phyloP scores from a whole-genome alignment of 495 filamentous ascomycete species.

The Staphylotrichum longicolle region DNA sequence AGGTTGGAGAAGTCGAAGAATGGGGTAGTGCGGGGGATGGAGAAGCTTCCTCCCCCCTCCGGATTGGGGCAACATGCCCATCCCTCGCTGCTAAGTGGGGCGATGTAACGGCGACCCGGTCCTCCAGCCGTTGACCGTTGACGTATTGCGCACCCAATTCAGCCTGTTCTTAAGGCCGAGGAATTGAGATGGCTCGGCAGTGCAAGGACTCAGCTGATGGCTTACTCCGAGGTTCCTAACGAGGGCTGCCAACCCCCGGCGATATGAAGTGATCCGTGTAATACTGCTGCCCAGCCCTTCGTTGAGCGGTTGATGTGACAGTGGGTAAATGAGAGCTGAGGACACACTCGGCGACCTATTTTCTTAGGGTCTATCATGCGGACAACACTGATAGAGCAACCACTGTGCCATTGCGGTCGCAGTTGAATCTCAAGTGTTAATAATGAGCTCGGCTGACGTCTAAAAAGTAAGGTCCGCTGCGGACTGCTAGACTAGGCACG shows the following conservation, averaged over 20 bases:
- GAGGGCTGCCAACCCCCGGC: not conserved
- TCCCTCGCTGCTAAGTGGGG: not conserved
- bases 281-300: too few species aligned
- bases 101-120: slow-evolving; percentile 1
- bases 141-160: not conserved
- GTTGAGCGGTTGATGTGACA: too few species aligned
- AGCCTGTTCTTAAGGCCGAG: slow-evolving; percentile 3
- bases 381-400: too few species aligned
- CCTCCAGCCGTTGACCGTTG: slow-evolving; percentile 4
- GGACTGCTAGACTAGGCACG: too few species aligned
- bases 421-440: too few species aligned
- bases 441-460: too few species aligned
- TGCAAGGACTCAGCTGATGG: not conserved
- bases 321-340: not conserved
- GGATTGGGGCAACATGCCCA: not conserved
- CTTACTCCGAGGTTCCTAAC: not conserved
- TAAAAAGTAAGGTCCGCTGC: too few species aligned
- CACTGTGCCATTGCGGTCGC: too few species aligned
- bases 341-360: too few species aligned
- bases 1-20: slow-evolving; percentile 7
- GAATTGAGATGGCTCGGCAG: not conserved
- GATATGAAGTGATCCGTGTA: not conserved
- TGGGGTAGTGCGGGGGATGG: slow-evolving; percentile 10
- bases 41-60: not conserved
- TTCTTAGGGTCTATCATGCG: too few species aligned